These are phyloP conservation scores for Pythium brassicae DNA, from an alignment of 352 stramenopile genomes.

Conservation along the genomic window DNA sequence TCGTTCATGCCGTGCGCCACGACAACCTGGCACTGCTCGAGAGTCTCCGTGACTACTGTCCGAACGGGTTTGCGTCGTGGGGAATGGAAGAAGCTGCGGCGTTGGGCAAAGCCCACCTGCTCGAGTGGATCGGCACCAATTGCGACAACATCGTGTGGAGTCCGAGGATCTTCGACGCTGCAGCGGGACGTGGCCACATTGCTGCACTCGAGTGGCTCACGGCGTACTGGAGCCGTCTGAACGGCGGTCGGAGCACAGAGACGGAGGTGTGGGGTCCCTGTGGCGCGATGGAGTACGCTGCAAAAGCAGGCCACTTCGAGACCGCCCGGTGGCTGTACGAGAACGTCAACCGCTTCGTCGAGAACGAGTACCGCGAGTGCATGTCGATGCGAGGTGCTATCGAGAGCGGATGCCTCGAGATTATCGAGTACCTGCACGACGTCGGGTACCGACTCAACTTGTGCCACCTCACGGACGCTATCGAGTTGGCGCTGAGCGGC, in stretches of 20 bases:
- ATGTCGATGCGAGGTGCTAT: background rate
- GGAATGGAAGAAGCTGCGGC: background rate
- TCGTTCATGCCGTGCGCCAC: background rate
- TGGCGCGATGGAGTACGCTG: background rate
- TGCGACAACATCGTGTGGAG: background rate
- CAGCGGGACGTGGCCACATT: background rate
- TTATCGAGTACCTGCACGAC: background rate
- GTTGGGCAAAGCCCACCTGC: conserved; percentile 1
- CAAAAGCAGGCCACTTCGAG: background rate
- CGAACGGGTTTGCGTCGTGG: background rate
- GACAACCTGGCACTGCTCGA: conserved; percentile 4
- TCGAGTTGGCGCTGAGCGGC: background rate
- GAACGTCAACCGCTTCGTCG: background rate
- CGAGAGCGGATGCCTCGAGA: background rate
- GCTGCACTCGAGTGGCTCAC: background rate
- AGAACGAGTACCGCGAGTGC: background rate
- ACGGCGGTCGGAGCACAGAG: background rate
- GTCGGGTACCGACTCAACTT: background rate
- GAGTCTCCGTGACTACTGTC: background rate
- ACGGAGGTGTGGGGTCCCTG: background rate
- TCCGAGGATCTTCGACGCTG: background rate
- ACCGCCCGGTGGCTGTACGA: conserved; percentile 6
- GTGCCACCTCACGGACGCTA: background rate
- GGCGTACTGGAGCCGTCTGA: background rate
- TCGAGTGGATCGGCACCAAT: background rate